Evolutionary conservation across 2,329 filamentous ascomycete species (phyloP), one percentile per base, ranked within the genome.

Genomic region (Teratosphaeria viscida): DNA sequence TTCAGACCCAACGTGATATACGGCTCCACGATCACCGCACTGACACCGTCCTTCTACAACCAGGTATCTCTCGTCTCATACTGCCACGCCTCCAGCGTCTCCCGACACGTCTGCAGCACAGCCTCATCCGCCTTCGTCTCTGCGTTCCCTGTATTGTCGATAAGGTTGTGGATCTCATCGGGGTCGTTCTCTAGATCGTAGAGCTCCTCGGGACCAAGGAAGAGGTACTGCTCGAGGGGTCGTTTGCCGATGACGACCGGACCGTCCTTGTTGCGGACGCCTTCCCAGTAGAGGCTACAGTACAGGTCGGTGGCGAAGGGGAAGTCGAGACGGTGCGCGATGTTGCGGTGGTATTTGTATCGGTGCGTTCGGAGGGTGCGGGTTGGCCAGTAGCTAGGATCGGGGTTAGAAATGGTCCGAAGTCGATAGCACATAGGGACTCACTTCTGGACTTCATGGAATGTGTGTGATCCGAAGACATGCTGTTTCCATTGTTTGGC

Each of bases 341-440:
- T 68, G 55, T 81, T 81, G 16, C 79, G 75, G 62, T 81, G 79
- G 63, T 81, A 81, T 64, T 81, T 81, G 71, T 73, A 79, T 5
- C 68, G 66, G 0, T 64, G 65, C 2, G 67, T 73, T n/a, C 78
- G 76, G 39, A 81, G 68, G 62, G 73, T 77, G 12, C 78, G 73
- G 1, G 78, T 81, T 0, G 79, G 78, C 73, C 75, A 81, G 67
- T 80, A 81, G 37, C 37, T 43, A 3, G 6, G 5, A 16, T 43
- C 4, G 11, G 5, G 8, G 11, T 43, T 5, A 43, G 37, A n/a
- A 5, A 5, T 12, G 11, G 2, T 5, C 16, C 16, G 14, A n/a
- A 16, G 12, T 16, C n/a, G 12, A n/a, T 12, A 43, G 12, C 37
- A 14, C 1, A 16, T 1, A 16, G 37, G 3, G 12, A 14, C 37